phyloP scores from a whole-genome alignment of 306 rosid species.

The Styphnolobium japonicum region DNA sequence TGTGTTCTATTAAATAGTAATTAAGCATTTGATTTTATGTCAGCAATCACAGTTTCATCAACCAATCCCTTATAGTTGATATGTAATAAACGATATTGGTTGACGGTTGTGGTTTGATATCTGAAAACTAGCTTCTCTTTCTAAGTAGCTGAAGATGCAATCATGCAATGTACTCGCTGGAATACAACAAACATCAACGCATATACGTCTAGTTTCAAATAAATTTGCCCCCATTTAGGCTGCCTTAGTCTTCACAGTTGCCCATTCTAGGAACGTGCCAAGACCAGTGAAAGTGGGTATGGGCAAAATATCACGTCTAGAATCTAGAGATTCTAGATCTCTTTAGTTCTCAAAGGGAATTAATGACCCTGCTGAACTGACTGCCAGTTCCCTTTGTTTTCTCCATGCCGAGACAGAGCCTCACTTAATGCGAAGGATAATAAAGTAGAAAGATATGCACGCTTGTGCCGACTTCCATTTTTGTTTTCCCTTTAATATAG shows the following conservation, averaged over 20 bases:
- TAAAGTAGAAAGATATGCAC: neutral
- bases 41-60: too few species aligned
- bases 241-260: neutral
- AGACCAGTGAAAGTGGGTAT: neutral
- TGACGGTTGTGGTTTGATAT: too few species aligned
- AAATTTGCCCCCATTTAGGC: neutral
- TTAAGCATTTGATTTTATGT: constrained; percentile 2
- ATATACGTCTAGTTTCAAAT: neutral
- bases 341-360: neutral
- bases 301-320: neutral
- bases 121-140: neutral
- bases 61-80: too few species aligned
- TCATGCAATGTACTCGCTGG: neutral
- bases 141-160: neutral
- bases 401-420: neutral
- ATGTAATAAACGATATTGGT: too few species aligned
- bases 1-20: constrained; percentile 26
- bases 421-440: neutral
- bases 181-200: neutral
- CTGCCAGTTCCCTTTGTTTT: neutral
- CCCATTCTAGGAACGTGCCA: neutral
- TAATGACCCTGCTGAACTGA: neutral
- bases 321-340: neutral
- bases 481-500: neutral
- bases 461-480: neutral